Evolutionary conservation across 1,284 basidiomycete genomes (phyloP), one percentile per base, ranked within the genome.

Genomic region (Cutaneotrichosporon dermatis): DNA sequence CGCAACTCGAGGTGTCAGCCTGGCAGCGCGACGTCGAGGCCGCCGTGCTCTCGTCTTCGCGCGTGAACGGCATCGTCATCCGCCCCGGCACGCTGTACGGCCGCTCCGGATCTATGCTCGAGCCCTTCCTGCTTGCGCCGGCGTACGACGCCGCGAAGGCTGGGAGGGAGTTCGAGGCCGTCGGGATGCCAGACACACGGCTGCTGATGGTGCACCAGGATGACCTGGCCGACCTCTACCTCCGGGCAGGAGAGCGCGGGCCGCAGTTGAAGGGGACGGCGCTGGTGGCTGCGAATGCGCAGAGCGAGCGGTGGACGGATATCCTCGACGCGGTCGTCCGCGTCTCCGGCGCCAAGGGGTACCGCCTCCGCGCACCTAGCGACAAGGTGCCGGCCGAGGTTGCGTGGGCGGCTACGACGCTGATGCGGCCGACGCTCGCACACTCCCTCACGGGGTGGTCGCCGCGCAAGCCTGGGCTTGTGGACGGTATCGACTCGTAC

Each of bases 221-320:
- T 64, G 83, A 84, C 69, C 70, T 83, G 34, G 83, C 82, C 6
- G 81, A 83, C 54, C 64, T 82, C 40, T 83, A 80, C 63, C 51
- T 83, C n/a, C 70, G 79, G 1, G 78, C 76, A 2, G 79, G 78
- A 6, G 83, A 84, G 71, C 68, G 74, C 45, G 79, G 73, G 7
- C 66, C 73, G 6, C 55, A 81, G 3, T 65, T 79, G 15, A 69
- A 74, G 1, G 83, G 83, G 4, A 66, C 75, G 55, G 78, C 81
- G 13, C 81, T 85, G 70, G 79, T 82, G 55, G 81, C 75, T 2
- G 69, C 79, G 42, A 84, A 83, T 66, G 75, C 79, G 40, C 64
- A 73, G 34, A 79, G 77, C 10, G 83, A 84, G 74, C 77, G 79
- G 37, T 69, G 78, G 44, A 79, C 80, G 44, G 82, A 81, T 48